Conservation (phyloP, 441 rosid species). For the Mallotus repandus region DNA sequence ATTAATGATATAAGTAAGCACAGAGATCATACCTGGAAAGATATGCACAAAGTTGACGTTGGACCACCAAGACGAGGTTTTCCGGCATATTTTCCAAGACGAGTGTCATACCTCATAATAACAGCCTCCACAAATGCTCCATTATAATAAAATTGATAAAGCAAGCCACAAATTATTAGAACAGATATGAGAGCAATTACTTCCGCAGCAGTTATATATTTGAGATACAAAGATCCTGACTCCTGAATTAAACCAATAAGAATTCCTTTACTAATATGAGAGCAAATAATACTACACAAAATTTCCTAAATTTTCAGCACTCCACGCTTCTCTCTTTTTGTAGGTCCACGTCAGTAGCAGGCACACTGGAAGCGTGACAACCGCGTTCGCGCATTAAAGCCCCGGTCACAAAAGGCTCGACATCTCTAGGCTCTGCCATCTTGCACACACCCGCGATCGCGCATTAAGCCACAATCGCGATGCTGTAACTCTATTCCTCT, state of each 20-base stretch:
- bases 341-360: too few relatives aligned
- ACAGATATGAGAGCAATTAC: neutral
- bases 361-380: neutral
- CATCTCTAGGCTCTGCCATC: too few relatives aligned
- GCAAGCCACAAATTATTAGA: neutral
- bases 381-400: too few relatives aligned
- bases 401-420: too few relatives aligned
- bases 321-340: too few relatives aligned
- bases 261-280: too few relatives aligned
- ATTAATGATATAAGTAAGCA: neutral
- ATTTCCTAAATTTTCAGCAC: too few relatives aligned
- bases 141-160: slow-evolving; percentile 37
- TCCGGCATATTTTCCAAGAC: slow-evolving; percentile 81
- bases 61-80: slow-evolving; percentile 87
- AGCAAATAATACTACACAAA: too few relatives aligned
- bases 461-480: too few relatives aligned
- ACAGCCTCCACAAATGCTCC: slow-evolving; percentile 93
- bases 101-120: slow-evolving; percentile 83
- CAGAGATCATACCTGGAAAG: slow-evolving; percentile 65
- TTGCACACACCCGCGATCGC: too few relatives aligned
- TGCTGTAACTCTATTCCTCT: neutral
- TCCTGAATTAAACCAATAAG: neutral
- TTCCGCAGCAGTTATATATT: neutral
- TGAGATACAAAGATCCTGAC: neutral
- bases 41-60: slow-evolving; percentile 81